Conservation (phyloP, 306 rosid species). For the Dicorynia guianensis region DNA sequence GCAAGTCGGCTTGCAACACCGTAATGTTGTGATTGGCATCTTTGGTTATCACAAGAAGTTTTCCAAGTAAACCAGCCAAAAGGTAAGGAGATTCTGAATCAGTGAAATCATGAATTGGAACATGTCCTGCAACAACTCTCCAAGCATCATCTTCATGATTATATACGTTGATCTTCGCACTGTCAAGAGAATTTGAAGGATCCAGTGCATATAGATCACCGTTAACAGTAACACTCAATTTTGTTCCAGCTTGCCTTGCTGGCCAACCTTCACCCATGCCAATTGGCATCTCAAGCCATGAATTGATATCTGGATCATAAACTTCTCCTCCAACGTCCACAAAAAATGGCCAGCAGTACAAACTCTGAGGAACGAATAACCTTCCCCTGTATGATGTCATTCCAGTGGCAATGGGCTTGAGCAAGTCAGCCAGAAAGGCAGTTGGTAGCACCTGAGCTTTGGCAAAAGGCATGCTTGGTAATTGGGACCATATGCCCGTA, state of each 20-base stretch:
- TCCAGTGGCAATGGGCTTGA: slow-evolving; percentile 57
- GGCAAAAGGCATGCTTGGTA: slow-evolving; percentile 54
- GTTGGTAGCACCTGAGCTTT: slow-evolving; percentile 52
- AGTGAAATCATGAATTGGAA: slow-evolving; percentile 50
- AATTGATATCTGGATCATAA: slow-evolving; percentile 46
- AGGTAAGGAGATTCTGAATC: slow-evolving; percentile 57
- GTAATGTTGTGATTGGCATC: slow-evolving; percentile 53
- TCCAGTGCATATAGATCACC: slow-evolving; percentile 48
- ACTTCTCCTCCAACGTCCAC: slow-evolving; percentile 55
- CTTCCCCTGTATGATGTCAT: slow-evolving; percentile 50
- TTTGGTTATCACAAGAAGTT: slow-evolving; percentile 53
- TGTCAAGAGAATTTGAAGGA: slow-evolving; percentile 45
- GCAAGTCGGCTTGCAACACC: slow-evolving; percentile 52
- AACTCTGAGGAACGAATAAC: slow-evolving; percentile 55
- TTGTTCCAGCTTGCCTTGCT: slow-evolving; percentile 52
- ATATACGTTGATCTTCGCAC: slow-evolving; percentile 47
- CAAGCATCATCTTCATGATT: slow-evolving; percentile 56
- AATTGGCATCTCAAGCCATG: slow-evolving; percentile 51
- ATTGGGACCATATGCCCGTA: slow-evolving; percentile 47
- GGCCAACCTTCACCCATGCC: slow-evolving; percentile 62
- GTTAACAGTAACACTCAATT: slow-evolving; percentile 41
- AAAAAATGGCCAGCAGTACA: slow-evolving; percentile 58
- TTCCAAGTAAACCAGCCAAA: slow-evolving; percentile 58
- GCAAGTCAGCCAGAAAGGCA: slow-evolving; percentile 51
- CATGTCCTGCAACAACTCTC: slow-evolving; percentile 55